Conservation (phyloP, 805 yeast species). For the Torulaspora delbrueckii region DNA sequence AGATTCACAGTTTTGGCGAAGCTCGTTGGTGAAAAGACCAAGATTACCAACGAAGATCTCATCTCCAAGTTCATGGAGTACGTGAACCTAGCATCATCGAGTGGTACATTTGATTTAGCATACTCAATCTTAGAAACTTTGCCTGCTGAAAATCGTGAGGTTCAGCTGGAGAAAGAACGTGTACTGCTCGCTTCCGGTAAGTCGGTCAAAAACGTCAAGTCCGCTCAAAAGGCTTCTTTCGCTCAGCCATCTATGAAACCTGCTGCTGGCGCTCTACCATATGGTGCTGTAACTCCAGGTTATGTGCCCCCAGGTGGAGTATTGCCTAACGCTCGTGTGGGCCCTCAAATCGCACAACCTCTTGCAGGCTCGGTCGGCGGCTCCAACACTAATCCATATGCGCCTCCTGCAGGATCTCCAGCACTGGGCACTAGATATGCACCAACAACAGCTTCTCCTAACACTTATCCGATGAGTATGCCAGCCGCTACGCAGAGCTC, state of each 20-base stretch:
- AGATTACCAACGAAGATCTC: conserved; percentile 33
- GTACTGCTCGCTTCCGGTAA: conserved; percentile 59
- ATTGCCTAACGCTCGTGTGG: neutral
- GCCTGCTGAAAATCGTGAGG: conserved; percentile 70
- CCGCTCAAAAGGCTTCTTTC: conserved; percentile 8
- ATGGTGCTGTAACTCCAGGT: conserved; percentile 2
- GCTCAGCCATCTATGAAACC: conserved; percentile 7
- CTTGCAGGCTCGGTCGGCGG: conserved; percentile 1
- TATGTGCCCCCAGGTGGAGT: conserved; percentile 4
- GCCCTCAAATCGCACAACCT: neutral
- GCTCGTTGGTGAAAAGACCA: conserved; percentile 21
- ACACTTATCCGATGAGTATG: neutral
- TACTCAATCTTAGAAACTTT: conserved; percentile 59
- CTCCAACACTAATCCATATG: conserved; percentile 17
- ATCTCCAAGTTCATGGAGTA: conserved; percentile 67
- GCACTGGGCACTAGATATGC: conserved; percentile 28
- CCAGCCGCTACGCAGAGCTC: conserved; percentile 5
- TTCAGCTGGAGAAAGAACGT: conserved; percentile 72
- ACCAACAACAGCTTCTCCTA: conserved; percentile 6
- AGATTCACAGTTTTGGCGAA: conserved; percentile 62
- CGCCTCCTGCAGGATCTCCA: conserved; percentile 22
- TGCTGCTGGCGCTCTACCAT: neutral
- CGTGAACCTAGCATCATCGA: conserved; percentile 70
- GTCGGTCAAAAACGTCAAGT: conserved; percentile 8
- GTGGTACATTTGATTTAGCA: conserved; percentile 82